Evolutionary conservation across 495 filamentous ascomycete genomes (phyloP), one percentile per base, ranked within the genome.

Genomic region (Amphirosellinia nigrospora): DNA sequence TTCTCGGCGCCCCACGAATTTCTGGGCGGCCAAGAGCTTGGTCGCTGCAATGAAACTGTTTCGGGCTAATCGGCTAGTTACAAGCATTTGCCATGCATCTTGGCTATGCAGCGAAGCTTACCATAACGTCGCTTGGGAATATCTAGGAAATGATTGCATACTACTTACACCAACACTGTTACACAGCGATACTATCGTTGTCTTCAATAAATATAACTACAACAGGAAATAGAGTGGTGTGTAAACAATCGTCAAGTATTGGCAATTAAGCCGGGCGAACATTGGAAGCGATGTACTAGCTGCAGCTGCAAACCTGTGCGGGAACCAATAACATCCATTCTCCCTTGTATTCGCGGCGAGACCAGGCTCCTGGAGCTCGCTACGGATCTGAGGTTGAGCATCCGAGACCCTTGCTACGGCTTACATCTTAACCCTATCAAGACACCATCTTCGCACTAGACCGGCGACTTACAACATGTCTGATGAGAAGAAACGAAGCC

Each of bases 61-160:
- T 8, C 50, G 19, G 52, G 52, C 28, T 50, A 67, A 39, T 55
- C 39, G 36, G 64, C 32, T 45, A 67, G 64, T 15, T 15, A 28
- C 53, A 56, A 59, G 50, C 52, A 58, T 59, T 59, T 59, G 64
- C 64, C 64, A 58, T 67, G 64, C 53, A 15, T 26, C 64, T 67
- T 67, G 64, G 64, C 64, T 16, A 56, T 67, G 64, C 64, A 59
- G 26, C 23, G 41, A 67, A 67, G 64, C 50, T 59, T 56, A 59
- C 36, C 50, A 67, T 59, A 67, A 56, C 64, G 64, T 67, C 64
- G 52, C 50, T 45, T 59, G 28, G 52, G 9, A 28, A 67, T n/a
- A 15, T n/a, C 21, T 53, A 50, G 46, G 46, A 65, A 26, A 65
- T 65, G 45, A 13, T 58, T 32, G 8, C n/a, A 41, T 41, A 21